Evolutionary conservation across 345 rosid species (phyloP).

Genomic region (Aethionema arabicum): DNA sequence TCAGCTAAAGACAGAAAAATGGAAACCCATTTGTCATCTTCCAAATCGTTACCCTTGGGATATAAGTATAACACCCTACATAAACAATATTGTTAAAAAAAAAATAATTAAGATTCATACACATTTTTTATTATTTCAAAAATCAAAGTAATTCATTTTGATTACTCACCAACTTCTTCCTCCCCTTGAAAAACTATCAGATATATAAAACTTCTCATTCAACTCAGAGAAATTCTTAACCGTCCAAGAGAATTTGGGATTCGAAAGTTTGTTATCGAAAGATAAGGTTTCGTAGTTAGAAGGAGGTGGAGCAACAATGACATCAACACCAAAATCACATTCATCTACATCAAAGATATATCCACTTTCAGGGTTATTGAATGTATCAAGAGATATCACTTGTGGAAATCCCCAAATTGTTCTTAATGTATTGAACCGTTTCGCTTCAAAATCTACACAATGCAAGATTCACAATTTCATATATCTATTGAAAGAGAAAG

Average conservation of each 20-base stretch:
- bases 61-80: too few species aligned
- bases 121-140: too few species aligned
- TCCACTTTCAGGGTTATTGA: constrained; percentile 10
- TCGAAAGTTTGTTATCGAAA: neutral
- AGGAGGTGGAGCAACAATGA: constrained; percentile 9
- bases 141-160: too few species aligned
- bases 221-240: neutral
- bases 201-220: neutral
- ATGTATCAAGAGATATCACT: neutral
- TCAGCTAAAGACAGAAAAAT: neutral
- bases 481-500: neutral
- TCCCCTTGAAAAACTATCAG: neutral
- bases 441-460: constrained; percentile 19
- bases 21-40: too few species aligned
- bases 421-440: neutral
- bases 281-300: neutral
- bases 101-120: too few species aligned
- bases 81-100: too few species aligned
- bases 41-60: too few species aligned
- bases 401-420: constrained; percentile 9
- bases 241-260: neutral
- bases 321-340: constrained; percentile 21
- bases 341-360: constrained; percentile 12
- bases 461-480: neutral
- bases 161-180: constrained; percentile 20